Conservation (phyloP, 2,329 filamentous ascomycete species). For the Hypoxylon sp. region DNA sequence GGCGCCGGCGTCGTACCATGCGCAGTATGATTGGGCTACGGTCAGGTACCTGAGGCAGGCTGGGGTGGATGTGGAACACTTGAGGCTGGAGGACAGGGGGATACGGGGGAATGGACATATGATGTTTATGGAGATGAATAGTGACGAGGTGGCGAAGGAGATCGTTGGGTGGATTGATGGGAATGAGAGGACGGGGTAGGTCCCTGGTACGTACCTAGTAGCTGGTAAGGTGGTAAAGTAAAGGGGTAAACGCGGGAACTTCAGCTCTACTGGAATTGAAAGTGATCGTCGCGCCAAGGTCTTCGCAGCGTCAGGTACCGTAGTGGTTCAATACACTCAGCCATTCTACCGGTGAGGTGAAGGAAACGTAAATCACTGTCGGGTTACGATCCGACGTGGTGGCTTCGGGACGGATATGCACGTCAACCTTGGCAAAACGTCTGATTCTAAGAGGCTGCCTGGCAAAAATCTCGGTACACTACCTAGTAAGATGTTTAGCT, state of each 20-base stretch:
- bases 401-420: neutral
- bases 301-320: neutral
- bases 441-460: neutral
- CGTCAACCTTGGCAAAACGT: neutral
- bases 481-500: too few species aligned
- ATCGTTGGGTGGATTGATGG: conserved; percentile 47
- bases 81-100: conserved; percentile 54
- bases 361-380: too few species aligned
- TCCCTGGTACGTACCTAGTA: too few species aligned
- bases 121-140: conserved; percentile 63
- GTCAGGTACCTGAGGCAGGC: conserved; percentile 58
- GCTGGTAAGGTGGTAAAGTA: too few species aligned
- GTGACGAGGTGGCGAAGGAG: conserved; percentile 52
- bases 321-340: too few species aligned
- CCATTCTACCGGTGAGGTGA: neutral
- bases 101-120: conserved; percentile 61
- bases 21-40: conserved; percentile 59
- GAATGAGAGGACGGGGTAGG: neutral
- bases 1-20: conserved; percentile 58
- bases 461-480: neutral
- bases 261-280: neutral
- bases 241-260: neutral
- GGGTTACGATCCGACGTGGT: neutral
- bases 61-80: conserved; percentile 51
- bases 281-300: neutral